These are phyloP conservation scores for Trametes sp. DNA, from an alignment of 1,284 basidiomycete genomes.

Conservation along the genomic window DNA sequence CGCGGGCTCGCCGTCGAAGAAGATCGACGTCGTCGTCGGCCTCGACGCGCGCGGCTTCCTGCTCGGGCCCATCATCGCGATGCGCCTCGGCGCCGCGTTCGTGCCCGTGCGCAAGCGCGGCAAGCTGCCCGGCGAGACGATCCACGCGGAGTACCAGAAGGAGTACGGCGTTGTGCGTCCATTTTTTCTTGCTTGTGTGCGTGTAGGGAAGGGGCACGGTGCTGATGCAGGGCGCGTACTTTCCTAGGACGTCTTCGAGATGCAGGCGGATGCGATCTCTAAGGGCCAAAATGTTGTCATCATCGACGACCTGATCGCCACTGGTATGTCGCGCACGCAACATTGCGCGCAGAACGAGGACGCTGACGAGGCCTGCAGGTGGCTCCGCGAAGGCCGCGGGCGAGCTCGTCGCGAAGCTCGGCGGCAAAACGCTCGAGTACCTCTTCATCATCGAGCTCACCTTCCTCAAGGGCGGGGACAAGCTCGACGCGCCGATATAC, in stretches of 20 bases:
- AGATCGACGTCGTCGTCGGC: conserved; percentile 95
- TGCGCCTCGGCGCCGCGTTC: conserved; percentile 93
- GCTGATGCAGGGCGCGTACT: neutral
- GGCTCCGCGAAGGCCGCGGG: conserved; percentile 96
- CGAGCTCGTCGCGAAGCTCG: conserved; percentile 85
- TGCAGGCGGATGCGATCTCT: conserved; percentile 89
- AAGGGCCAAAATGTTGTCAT: conserved; percentile 88
- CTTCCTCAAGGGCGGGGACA: conserved; percentile 81
- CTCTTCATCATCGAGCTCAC: conserved; percentile 93
- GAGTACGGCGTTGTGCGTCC: conserved; percentile 84
- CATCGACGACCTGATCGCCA: conserved; percentile 97
- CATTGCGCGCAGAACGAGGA: neutral
- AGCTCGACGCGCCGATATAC: conserved; percentile 89
- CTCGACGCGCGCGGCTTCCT: conserved; percentile 98
- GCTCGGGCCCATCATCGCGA: conserved; percentile 91
- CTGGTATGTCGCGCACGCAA: conserved; percentile 60
- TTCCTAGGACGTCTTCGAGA: conserved; percentile 90
- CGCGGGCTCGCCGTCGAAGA: conserved; percentile 63
- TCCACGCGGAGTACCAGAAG: conserved; percentile 86
- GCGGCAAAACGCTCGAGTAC: conserved; percentile 90
- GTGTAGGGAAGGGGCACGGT: neutral
- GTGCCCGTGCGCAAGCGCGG: conserved; percentile 96
- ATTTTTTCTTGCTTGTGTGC: no score
- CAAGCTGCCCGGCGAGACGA: conserved; percentile 91
- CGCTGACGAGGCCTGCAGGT: conserved; percentile 53